Evolutionary conservation across 805 yeast species (phyloP), one percentile per base, ranked within the genome.

Genomic region (Hagleromyces aurorensis): DNA sequence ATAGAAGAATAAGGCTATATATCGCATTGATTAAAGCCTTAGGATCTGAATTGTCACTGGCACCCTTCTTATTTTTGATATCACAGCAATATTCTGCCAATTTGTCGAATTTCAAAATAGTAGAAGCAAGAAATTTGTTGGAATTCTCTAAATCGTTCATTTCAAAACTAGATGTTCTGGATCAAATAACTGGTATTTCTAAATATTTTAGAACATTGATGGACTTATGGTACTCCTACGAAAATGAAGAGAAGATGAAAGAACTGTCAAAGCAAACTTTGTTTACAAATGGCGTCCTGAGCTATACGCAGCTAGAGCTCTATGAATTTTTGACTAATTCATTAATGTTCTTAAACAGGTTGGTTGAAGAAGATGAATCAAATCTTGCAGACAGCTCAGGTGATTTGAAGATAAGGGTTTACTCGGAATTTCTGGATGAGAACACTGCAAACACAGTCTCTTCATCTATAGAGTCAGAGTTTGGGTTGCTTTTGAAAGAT

Each of bases 1-100:
- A 91, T 55, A 81, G 98, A 59, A 72, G 98, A 46, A 94, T 84
- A 22, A 78, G 76, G 49, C 61, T 91, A 31, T 91, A 83, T 46
- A 70, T 82, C 2, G 78, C 93, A 1, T 66, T 91, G 40, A 75
- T 86, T 10, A 67, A 67, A 43, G 81, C 96, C 2, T 62, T 91
- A 38, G 87, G 89, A 13, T 62, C 79, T 25, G 63, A 67, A 6
- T 59, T 65, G 27, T 72, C 94, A 2, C 65, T 87, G 38, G 83
- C 81, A 43, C 65, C 79, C 28, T 70, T 89, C 26, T 54, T 89
- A 39, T 78, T 83, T 46, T 65, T 91, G 44, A 70, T 89, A 47
- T 89, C 93, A 30, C 83, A 75, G 50, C 94, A 85, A 51, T 82
- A 73, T 48, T 71, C 77, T 6, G 62, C 64, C 17, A 63, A 74